Conservation (phyloP, 805 yeast genomes). For the Ogataea paradorogensis region DNA sequence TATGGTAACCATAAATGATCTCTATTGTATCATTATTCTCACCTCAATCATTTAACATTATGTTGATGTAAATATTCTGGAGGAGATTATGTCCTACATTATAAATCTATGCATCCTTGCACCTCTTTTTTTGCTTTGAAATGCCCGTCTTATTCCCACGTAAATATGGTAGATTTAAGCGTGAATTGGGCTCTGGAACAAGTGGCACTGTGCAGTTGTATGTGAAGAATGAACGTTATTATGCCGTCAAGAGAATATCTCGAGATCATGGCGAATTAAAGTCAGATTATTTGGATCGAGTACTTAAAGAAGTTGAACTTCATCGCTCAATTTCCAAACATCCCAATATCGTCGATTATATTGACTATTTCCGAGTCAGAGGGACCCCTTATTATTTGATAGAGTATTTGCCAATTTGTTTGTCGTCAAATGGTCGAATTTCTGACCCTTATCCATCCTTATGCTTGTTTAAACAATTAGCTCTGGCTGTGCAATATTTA, state of each 20-base stretch:
- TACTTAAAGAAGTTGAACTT: slow-evolving; percentile 36
- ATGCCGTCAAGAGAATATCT: slow-evolving; percentile 47
- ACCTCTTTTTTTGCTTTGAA: not conserved
- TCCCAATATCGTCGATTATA: slow-evolving; percentile 35
- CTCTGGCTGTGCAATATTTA: slow-evolving; percentile 37
- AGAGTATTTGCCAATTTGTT: slow-evolving; percentile 36
- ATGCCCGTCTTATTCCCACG: slow-evolving; percentile 11
- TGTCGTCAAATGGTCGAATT: slow-evolving; percentile 5
- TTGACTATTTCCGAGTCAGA: slow-evolving; percentile 30
- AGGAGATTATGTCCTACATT: too few relatives aligned
- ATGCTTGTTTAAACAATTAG: slow-evolving; percentile 42
- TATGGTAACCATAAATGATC: too few relatives aligned
- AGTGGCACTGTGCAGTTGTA: slow-evolving; percentile 17
- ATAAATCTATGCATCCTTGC: slow-evolving; percentile 1
- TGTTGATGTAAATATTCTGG: too few relatives aligned
- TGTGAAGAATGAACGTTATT: slow-evolving; percentile 7
- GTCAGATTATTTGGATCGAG: slow-evolving; percentile 38
- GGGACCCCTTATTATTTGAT: slow-evolving; percentile 29
- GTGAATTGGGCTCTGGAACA: slow-evolving; percentile 18
- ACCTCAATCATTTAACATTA: too few relatives aligned
- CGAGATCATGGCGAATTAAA: slow-evolving; percentile 39
- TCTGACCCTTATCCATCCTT: slow-evolving; percentile 18
- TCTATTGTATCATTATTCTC: too few relatives aligned
- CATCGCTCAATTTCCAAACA: slow-evolving; percentile 27
- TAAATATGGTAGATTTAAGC: slow-evolving; percentile 17